Base-by-base conservation (phyloP, 164 flowering plant species). In the Magnolia officinalis region DNA sequence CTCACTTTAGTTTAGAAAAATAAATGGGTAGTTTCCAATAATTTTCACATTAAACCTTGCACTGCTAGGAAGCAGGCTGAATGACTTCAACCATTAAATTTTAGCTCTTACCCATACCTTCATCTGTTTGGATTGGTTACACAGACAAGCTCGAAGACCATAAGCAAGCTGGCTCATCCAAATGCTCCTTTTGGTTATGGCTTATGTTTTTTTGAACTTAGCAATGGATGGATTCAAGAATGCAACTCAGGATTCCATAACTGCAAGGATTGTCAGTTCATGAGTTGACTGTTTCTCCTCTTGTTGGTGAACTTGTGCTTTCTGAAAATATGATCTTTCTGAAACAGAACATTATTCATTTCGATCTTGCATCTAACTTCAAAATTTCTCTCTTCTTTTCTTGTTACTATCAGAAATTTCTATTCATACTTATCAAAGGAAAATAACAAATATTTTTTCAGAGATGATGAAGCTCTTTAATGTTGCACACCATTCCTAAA, bases 141-240 rank as follows among this genome's bases (percentile, higher is more conserved):
- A 67, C 92, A 96, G 99, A 91, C 98, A 70, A 96, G 97, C 85
- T 89, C 98, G 65, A 94, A 96, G 87, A 94, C 97, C 63, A 91
- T 91, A 31, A 90, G 91, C 89, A 96, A 94, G 88, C 86, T 96
- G 74, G 99, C 99, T 16, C 86, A 87, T 80, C 99, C 99, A 59
- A 92, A 96, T 84, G 98, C 99, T 23, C 97, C 97, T 67, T 90
- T 96, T 72, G 99, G 98, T 75, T 96, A 96, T 83, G 96, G 94
- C 61, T 87, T 92, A 55, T 96, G 99, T 84, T 94, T 92, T 24
- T 77, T 80, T 96, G 78, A 96, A 96, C 89, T 89, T 96, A 23
- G 91, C 92, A 21, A 91, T 96, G 79, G 99, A 96, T 85, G 99
- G 99, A 64, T 96, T 94, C 78, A 96, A 98, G 72, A 96, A 96